A percentile compares a stretch with the other conserved stretches of the same genome.
Conservation (phyloP, 2,329 filamentous ascomycete genomes). For the Emericellopsis cladophorae region DNA sequence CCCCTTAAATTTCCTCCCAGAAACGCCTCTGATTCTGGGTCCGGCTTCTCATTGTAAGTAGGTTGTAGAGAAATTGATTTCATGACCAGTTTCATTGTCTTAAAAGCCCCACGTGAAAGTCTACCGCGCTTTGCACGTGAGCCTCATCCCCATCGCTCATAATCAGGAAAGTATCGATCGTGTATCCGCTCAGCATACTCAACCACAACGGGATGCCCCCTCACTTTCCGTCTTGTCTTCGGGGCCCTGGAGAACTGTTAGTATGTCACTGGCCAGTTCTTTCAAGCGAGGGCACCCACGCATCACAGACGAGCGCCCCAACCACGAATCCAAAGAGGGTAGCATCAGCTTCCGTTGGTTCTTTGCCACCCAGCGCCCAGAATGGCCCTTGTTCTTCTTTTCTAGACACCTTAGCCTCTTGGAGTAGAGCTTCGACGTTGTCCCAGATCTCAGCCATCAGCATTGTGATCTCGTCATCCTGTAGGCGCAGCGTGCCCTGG, state of each 20-base stretch:
- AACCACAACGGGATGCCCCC: conserved; percentile 30
- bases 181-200: conserved; percentile 47
- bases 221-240: conserved; percentile 28
- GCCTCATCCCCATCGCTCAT: conserved; percentile 22
- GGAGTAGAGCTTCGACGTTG: conserved; percentile 30
- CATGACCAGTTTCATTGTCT: too few relatives aligned
- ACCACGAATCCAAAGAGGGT: conserved; percentile 44
- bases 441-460: conserved; percentile 41
- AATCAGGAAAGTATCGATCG: conserved; percentile 43
- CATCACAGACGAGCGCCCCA: conserved; percentile 34
- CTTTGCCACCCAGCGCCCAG: conserved; percentile 40
- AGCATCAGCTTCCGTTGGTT: conserved; percentile 44
- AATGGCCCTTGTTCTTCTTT: conserved; percentile 24
- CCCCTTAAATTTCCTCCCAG: too few relatives aligned
- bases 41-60: too few relatives aligned
- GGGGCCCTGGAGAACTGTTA: conserved; percentile 25
- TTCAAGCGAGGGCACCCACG: conserved; percentile 26
- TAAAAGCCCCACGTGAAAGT: too few relatives aligned
- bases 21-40: too few relatives aligned
- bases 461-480: conserved; percentile 30
- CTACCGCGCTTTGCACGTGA: too few relatives aligned
- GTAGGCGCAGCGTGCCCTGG: conserved; percentile 41
- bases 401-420: conserved; percentile 14
- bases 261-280: neutral
- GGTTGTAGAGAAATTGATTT: too few relatives aligned